Evolutionary conservation across 2,329 filamentous ascomycete genomes (phyloP), one percentile per base, ranked within the genome.

Genomic region (Colletotrichum acutatum): DNA sequence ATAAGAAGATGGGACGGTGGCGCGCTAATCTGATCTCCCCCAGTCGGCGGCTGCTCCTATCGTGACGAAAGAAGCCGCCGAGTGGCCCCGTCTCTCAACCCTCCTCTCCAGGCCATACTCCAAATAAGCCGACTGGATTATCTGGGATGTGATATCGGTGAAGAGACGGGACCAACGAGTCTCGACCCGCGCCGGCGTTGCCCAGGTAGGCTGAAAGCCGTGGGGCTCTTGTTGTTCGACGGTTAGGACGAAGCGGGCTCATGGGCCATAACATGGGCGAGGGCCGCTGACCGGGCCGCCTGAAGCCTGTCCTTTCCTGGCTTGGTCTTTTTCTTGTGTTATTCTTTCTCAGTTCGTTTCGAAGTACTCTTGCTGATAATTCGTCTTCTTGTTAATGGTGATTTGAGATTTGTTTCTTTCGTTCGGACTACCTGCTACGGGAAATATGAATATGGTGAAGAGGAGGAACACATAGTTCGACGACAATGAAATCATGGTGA

Each of bases 401-500:
- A 63, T 56, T 56, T 22, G 56, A 49, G 34, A n/a, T 42, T 49
- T 42, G 57, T 6, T 42, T 28, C 46, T 53, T 14, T 53, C 5
- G 22, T 57, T 71, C 37, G 42, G 42, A 49, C 19, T 46, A 49
- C 12, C 42, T 46, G 34, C 12, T 22, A 24, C 28, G n/a, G 12
- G 42, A 61, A 71, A 61, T 60, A 73, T 71, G 61, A 37, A 52
- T 52, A 34, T 61, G 22, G 28, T 24, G 24, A 37, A 58, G 56
- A 73, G 57, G 66, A n/a, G 54, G 24, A 19, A 62, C 22, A 62
- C 34, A 52, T 71, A 73, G 71, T 62, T 56, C 53, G 66, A 69
- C 69, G 26, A 64, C 4, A 22, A 73, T 71, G 56, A 71, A 62
- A 73, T 73, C 66, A 73, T 73, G 71, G 61, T 66, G 67, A 70